A percentile compares a stretch with the other conserved stretches of the same genome.
Evolutionary conservation across 2,329 filamentous ascomycete species (phyloP).

Genomic region (Trichoderma sp.): DNA sequence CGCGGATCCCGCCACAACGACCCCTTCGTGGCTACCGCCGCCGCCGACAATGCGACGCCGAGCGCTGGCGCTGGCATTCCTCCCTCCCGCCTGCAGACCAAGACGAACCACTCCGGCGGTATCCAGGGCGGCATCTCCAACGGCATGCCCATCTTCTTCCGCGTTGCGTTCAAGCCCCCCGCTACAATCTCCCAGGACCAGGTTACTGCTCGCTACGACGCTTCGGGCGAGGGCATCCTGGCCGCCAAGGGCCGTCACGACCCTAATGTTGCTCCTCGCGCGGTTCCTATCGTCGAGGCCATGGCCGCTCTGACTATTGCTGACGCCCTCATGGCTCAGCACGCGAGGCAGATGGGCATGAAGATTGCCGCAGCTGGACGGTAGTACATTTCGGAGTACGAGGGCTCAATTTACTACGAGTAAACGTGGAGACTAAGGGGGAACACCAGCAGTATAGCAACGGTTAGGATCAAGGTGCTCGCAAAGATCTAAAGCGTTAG

Average conservation of each 20-base stretch:
- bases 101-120: constrained; percentile 92
- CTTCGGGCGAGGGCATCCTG: constrained; percentile 65
- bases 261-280: constrained; percentile 85
- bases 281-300: constrained; percentile 82
- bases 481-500: constrained; percentile 25
- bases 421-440: constrained; percentile 23
- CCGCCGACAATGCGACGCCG: constrained; percentile 41
- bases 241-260: constrained; percentile 94
- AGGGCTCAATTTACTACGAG: constrained; percentile 23
- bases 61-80: constrained; percentile 38
- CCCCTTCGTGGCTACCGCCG: constrained; percentile 44
- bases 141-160: constrained; percentile 91
- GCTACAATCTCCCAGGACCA: constrained; percentile 92
- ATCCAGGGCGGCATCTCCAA: constrained; percentile 96
- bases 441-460: constrained; percentile 25
- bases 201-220: constrained; percentile 75
- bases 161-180: constrained; percentile 89
- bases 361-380: constrained; percentile 26
- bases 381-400: constrained; percentile 20
- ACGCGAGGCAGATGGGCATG: constrained; percentile 44
- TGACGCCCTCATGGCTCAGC: constrained; percentile 82
- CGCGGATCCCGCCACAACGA: constrained; percentile 92
- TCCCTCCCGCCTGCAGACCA: constrained; percentile 35
- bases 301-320: constrained; percentile 89
- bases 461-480: constrained; percentile 23